phyloP scores from a whole-genome alignment of 2,329 filamentous ascomycete genomes.

The Exophiala dermatitidis region DNA sequence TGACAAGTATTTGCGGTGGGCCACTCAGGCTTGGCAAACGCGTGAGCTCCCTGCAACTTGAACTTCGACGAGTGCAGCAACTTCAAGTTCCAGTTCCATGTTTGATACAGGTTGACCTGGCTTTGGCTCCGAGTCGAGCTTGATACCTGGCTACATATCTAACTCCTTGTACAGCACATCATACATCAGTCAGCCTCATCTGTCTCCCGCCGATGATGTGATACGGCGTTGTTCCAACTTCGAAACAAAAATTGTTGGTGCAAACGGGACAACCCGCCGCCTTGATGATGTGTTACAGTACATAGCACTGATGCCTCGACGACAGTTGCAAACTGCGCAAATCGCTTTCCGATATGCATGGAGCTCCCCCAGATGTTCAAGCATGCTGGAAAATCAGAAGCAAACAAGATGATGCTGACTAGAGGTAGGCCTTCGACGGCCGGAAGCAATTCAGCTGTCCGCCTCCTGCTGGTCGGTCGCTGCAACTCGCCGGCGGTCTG shows the following conservation, averaged over 20 bases:
- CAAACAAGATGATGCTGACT: not conserved
- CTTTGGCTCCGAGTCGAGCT: not conserved
- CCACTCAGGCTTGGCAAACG: not conserved
- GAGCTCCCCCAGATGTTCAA: not conserved
- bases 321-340: not conserved
- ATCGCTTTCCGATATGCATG: not conserved
- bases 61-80: not conserved
- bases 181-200: no score
- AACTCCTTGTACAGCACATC: no score
- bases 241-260: no score
- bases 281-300: not conserved
- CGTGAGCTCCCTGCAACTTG: not conserved
- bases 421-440: not conserved
- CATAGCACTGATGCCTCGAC: not conserved
- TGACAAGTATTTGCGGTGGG: not conserved
- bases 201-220: no score
- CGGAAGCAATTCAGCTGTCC: no score
- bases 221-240: no score
- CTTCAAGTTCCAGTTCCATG: no score
- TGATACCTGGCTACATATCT: not conserved
- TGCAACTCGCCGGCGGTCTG: no score
- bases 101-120: no score
- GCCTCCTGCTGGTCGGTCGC: no score
- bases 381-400: not conserved
- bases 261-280: not conserved